phyloP scores from a whole-genome alignment of 345 rosid genomes.

The Ceriops zippeliana region DNA sequence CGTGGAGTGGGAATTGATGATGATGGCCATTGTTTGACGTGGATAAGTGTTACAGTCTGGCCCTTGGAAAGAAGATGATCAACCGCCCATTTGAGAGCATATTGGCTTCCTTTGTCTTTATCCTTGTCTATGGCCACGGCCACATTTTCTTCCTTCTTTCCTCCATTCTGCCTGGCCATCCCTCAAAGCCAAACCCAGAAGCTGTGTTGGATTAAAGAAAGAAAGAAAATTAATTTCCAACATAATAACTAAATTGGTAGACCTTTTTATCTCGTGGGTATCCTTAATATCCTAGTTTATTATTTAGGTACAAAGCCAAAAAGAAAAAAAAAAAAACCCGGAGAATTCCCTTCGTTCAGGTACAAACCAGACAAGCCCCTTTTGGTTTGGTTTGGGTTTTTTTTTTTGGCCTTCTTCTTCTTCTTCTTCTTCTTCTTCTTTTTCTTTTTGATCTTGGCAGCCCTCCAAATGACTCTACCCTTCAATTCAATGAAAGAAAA shows the following conservation, averaged over 20 bases:
- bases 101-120: constrained; percentile 19
- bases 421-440: background rate
- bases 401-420: background rate
- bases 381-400: too few species aligned
- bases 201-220: too few species aligned
- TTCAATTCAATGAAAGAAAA: too few species aligned
- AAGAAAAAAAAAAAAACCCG: too few species aligned
- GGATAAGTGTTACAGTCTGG: constrained; percentile 47
- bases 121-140: constrained; percentile 27
- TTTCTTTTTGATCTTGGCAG: background rate
- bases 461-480: too few species aligned
- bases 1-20: background rate
- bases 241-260: background rate
- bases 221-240: too few species aligned
- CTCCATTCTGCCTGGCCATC: background rate
- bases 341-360: too few species aligned
- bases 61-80: constrained; percentile 12
- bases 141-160: background rate
- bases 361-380: too few species aligned
- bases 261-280: too few species aligned
- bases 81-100: constrained; percentile 23
- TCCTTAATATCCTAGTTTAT: too few species aligned
- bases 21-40: constrained; percentile 42
- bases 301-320: too few species aligned
- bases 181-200: background rate